These are phyloP conservation scores for Scleromitrula shiraiana DNA, from an alignment of 2,329 filamentous ascomycete genomes.

Conservation along the genomic window DNA sequence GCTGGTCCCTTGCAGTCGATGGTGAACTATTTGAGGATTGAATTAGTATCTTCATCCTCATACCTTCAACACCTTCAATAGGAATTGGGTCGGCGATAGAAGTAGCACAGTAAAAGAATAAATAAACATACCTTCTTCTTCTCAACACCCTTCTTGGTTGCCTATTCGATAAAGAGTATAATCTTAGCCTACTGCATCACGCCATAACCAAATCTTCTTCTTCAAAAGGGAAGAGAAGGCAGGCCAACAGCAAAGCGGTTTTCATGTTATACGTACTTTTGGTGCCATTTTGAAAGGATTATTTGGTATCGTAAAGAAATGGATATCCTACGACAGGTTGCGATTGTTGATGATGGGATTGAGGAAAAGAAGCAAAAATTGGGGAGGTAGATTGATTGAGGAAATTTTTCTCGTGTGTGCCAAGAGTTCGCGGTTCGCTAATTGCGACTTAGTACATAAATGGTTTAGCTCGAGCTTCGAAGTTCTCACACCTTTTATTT, in stretches of 20 bases:
- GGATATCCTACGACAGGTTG: constrained; percentile 36
- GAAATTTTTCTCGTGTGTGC: constrained; percentile 16
- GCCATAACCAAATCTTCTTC: constrained; percentile 43
- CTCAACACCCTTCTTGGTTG: constrained; percentile 31
- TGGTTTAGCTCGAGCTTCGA: not conserved
- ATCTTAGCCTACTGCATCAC: constrained; percentile 94
- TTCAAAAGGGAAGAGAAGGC: constrained; percentile 29
- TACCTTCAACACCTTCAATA: no score
- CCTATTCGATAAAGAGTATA: constrained; percentile 52
- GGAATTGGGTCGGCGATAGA: no score
- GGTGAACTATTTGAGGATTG: constrained; percentile 66
- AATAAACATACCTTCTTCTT: constrained; percentile 24
- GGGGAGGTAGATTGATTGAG: no score
- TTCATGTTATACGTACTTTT: constrained; percentile 67
- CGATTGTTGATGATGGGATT: not conserved
- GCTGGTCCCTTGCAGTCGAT: constrained; percentile 99
- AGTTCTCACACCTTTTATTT: not conserved
- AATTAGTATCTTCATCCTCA: not conserved
- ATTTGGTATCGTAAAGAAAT: constrained; percentile 63
- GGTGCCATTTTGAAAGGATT: constrained; percentile 65
- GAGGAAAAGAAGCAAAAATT: not conserved
- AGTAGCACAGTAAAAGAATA: not conserved
- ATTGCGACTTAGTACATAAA: not conserved
- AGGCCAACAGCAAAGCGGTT: constrained; percentile 87
- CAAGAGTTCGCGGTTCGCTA: constrained; percentile 18